Percentiles rank a stretch among this genome's conserved stretches.
Evolutionary conservation across 345 rosid genomes (phyloP).

Genomic region (Dimocarpus longan): DNA sequence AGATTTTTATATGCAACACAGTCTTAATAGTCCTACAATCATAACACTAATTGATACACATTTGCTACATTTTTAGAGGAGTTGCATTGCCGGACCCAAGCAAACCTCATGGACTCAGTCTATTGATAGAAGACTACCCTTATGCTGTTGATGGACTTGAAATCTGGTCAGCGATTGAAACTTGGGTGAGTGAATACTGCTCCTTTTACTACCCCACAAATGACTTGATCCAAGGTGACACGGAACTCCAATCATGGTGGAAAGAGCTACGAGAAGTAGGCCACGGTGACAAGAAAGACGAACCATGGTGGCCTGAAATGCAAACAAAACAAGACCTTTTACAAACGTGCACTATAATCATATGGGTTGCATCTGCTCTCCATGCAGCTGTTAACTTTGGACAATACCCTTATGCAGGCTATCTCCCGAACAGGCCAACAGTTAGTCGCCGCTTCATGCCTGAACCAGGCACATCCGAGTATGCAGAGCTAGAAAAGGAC

Average conservation of each 20-base stretch:
- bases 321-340: slow-evolving; percentile 56
- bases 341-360: slow-evolving; percentile 71
- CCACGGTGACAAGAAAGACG: slow-evolving; percentile 76
- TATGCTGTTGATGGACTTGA: slow-evolving; percentile 92
- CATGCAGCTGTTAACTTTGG: slow-evolving; percentile 98
- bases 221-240: slow-evolving; percentile 54
- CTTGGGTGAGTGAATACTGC: slow-evolving; percentile 84
- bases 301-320: slow-evolving; percentile 85
- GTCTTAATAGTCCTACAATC: neutral
- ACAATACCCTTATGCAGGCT: slow-evolving; percentile 95
- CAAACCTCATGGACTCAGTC: slow-evolving; percentile 59
- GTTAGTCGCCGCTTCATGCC: slow-evolving; percentile 95
- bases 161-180: slow-evolving; percentile 86
- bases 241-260: slow-evolving; percentile 94
- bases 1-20: neutral
- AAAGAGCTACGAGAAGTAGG: slow-evolving; percentile 63
- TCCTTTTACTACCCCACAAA: slow-evolving; percentile 65
- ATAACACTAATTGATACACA: neutral
- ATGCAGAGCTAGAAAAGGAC: slow-evolving; percentile 52
- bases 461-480: slow-evolving; percentile 73
- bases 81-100: slow-evolving; percentile 61
- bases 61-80: slow-evolving; percentile 51
- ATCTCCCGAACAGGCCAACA: slow-evolving; percentile 89
- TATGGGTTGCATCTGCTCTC: slow-evolving; percentile 94
- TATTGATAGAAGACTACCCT: slow-evolving; percentile 85